Evolutionary conservation across 1,284 basidiomycete species (phyloP), one percentile per base, ranked within the genome.

Genomic region (Ustilago shanxiensis): DNA sequence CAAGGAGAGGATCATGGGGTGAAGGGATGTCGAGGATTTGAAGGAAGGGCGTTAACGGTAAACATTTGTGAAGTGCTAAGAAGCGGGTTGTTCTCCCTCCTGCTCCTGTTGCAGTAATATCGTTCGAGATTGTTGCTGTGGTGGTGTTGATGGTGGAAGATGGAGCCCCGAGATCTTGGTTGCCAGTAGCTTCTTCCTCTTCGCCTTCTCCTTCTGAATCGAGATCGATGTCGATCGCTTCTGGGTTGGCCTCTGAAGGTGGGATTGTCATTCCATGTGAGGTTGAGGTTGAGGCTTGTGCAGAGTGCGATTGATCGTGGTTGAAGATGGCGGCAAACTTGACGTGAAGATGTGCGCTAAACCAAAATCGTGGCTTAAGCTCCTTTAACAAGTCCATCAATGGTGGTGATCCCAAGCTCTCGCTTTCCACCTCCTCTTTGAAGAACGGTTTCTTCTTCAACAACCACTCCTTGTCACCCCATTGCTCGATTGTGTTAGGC

Each of bases 41-140:
- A 5, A 99, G 89, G 84, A 95, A 97, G 56, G 93, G 90, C 54
- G 93, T 90, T 11, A 88, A 89, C 0, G 92, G 91, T 0, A 95
- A 89, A 81, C 95, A 98, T 86, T 99, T 98, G 87, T 97, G 95
- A 3, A 99, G 88, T 1, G 96, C 95, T 13, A 99, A 87, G 86
- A 99, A 99, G 58, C 89, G 90, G 0, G 96, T 98, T 33, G 44
- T 59, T 26, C 24, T 28, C 28, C 7, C 3, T 20, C 5, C 28
- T 7, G 26, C 31, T 5, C 31, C 31, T 6, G 31, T 6, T 6
- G 31, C 31, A 5, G 6, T 29, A 47, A 3, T 11, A 22, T n/a
- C 33, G 29, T 31, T 18, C 9, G 39, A 1, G 16, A 20, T 3
- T 31, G 35, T 29, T 7, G 44, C 20, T 7, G 45, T 16, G 14